Base-by-base conservation (phyloP, 441 rosid genomes). In the Dalechampia spathulata region DNA sequence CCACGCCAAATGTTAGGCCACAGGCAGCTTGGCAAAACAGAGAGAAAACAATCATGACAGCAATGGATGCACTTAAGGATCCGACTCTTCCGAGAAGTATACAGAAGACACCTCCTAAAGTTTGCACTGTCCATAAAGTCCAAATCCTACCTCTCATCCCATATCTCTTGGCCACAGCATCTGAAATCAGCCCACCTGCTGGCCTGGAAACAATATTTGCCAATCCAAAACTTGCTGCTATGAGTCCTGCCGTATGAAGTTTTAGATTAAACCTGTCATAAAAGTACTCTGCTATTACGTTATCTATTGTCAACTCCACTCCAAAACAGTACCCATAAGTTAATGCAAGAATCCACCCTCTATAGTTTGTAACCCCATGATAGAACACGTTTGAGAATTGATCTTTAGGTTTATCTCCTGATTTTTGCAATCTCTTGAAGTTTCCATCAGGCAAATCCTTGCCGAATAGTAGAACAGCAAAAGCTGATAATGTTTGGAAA, bases 101-200 rank as follows among this genome's bases (percentile, higher is more conserved):
- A 20, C 80, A 75, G 30, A 75, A 27, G 10, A 69, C 61, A 13
- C 80, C 77, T 15, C 70, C 77, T 5, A 61, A 10, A 13, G 72
- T 72, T 43, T 72, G 74, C 46, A 53, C 60, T 8, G 40, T 44
- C 76, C 76, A 75, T 42, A 72, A 57, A 44, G 65, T 67, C 80
- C 76, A 72, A 13, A 75, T 28, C 55, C 80, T 68, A 1, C 80
- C 76, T 23, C 80, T 62, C 76, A 75, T 75, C 26, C 80, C 80
- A 34, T 45, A 75, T 45, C 46, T 65, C 66, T 56, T 59, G 0
- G 58, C 63, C 20, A 57, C 53, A 2, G 11, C 37, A 50, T 75
- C 80, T 10, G 80, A 75, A 7, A 75, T 40, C 3, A 69, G 8
- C 17, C 76, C 80, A 12, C 80, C 76, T 1, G 44, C 63, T 5